These are phyloP conservation scores for Syncephalis plumigaleata DNA, from an alignment of 371 early-diverging fungal species.

Conservation along the genomic window DNA sequence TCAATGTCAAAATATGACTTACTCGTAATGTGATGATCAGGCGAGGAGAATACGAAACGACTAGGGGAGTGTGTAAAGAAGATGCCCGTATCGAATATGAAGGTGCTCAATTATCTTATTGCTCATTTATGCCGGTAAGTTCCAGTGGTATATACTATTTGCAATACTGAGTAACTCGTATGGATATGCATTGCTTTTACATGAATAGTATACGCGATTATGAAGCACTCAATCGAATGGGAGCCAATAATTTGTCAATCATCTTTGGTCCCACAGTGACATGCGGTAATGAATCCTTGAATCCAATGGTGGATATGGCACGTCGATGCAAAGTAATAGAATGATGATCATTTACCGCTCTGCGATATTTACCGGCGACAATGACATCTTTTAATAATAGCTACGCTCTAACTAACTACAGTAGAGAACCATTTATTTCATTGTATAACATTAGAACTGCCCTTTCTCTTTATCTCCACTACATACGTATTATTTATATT, in stretches of 20 bases:
- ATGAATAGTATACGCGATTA: conserved; percentile 57
- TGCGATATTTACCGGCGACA: conserved; percentile 20
- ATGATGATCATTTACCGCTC: conserved; percentile 34
- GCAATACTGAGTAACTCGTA: neutral
- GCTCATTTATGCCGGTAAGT: conserved; percentile 48
- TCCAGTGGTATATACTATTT: neutral
- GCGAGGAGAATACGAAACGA: conserved; percentile 35
- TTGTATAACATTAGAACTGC: no score
- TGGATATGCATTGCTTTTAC: neutral
- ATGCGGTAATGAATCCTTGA: conserved; percentile 14
- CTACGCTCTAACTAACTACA: no score
- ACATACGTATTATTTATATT: no score
- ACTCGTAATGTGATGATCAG: conserved; percentile 15
- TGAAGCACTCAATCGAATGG: conserved; percentile 76
- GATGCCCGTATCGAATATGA: conserved; percentile 55
- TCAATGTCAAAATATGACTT: neutral
- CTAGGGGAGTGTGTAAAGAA: conserved; percentile 39
- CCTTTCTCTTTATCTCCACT: no score
- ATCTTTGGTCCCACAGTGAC: conserved; percentile 82
- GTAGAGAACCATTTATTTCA: no score
- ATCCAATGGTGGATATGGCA: conserved; percentile 27
- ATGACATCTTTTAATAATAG: no score
- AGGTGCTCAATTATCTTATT: conserved; percentile 52
- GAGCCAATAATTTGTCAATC: conserved; percentile 61
- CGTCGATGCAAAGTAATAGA: conserved; percentile 36